These are phyloP conservation scores for Pseudopediastrum boryanum DNA, from an alignment of 139 green algal genomes.

Conservation along the genomic window DNA sequence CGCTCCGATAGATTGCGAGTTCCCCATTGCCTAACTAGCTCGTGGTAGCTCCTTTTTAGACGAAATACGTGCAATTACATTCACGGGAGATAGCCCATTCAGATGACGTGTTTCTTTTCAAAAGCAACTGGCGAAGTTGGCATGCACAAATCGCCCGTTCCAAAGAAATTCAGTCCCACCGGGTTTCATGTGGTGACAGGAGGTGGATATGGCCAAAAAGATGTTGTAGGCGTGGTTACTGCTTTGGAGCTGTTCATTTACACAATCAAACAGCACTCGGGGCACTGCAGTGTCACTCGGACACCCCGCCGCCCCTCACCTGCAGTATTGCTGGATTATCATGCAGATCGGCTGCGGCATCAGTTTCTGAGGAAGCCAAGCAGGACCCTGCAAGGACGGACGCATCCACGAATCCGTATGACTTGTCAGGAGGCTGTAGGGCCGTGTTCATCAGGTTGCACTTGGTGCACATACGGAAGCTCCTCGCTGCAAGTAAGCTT, in stretches of 20 bases:
- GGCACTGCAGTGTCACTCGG: background rate
- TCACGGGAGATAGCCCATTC: too few relatives aligned
- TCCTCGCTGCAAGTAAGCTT: too few relatives aligned
- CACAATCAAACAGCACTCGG: background rate
- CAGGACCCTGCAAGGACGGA: background rate
- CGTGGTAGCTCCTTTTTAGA: too few relatives aligned
- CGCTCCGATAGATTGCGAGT: too few relatives aligned
- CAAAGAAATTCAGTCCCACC: background rate
- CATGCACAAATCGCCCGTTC: too few relatives aligned
- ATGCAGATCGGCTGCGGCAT: background rate
- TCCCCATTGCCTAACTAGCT: too few relatives aligned
- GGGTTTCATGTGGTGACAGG: background rate
- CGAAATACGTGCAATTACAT: too few relatives aligned
- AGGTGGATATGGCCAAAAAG: background rate
- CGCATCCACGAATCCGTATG: background rate
- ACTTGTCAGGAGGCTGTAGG: background rate
- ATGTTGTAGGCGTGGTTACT: background rate
- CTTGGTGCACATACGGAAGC: too few relatives aligned
- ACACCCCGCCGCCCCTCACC: too few relatives aligned
- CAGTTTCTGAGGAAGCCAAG: background rate
- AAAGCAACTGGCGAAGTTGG: too few relatives aligned
- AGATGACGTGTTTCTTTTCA: too few relatives aligned
- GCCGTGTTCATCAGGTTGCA: slow-evolving; percentile 18
- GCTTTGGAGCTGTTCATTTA: background rate
- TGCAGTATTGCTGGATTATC: background rate